Evolutionary conservation across 441 rosid genomes (phyloP), one percentile per base, ranked within the genome.

Genomic region (Bocquillonia castaneifolia): DNA sequence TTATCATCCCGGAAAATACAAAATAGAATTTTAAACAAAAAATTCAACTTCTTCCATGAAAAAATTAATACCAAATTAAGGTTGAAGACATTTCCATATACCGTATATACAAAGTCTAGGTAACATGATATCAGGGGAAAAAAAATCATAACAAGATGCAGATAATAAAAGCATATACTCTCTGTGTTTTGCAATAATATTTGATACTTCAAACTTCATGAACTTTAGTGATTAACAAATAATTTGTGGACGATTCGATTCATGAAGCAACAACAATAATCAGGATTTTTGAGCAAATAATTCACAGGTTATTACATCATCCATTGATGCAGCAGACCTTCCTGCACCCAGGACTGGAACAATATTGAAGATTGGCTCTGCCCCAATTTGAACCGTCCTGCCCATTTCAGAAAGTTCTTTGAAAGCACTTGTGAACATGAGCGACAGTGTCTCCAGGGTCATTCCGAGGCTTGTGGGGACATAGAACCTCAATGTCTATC

Each of bases 291-390:
- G 78, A 15, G 87, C 84, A 39, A 87, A 75, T 64, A 90, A 75
- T 72, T 88, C 96, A 51, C 88, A 87, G 9, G 92, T 79, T 75
- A 93, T 75, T 65, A 86, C 32, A 76, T 86, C 79, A 57, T 90
- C 81, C 70, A 88, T 81, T 17, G 82, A 76, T 37, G 79, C 76
- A 34, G 87, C 77, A 31, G 81, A 81, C 67, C 60, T 79, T 29
- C 97, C 96, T 59, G 85, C 76, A 71, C 87, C 86, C 20, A 86
- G 57, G 37, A 88, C 91, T 0, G 93, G 97, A 64, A 90, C 83
- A n/a, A 90, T 76, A 74, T 77, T 90, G 76, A 84, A 85, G 47
- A 81, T 63, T 5, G 84, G 75, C 37, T 83, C 87, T 59, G 57
- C 59, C 0, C 62, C 81, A 10, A 52, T 64, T 66, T 59, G 70